Evolutionary conservation across 2,329 filamentous ascomycete genomes (phyloP), one percentile per base, ranked within the genome.

Genomic region (Fusarium chaquense): DNA sequence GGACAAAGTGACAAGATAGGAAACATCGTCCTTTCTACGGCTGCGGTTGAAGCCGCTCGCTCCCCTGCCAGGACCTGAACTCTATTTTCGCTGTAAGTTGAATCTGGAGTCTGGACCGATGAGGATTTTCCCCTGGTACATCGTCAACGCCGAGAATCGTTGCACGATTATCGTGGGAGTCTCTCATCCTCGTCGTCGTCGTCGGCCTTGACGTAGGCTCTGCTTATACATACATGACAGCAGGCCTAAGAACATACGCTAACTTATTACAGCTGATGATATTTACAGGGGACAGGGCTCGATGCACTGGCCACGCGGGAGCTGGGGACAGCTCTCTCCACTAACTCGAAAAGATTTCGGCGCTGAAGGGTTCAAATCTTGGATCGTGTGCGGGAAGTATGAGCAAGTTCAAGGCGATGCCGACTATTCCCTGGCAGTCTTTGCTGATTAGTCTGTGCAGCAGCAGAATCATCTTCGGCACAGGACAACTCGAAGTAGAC

Each of bases 261-360:
- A 51, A 26, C 12, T 18, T 49, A 16, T 32, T 35, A 22, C 16
- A 35, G 32, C 20, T 36, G 47, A 24, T 35, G 22, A 26, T 51
- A 26, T n/a, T 30, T 30, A 49, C 71, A 62, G 55, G 65, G 55
- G 28, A 43, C 28, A 36, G 58, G 49, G 26, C 36, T 66, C 22
- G 33, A 63, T 50, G 67, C 69, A 74, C 58, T 66, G 69, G 58
- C 72, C 69, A 73, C 54, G 59, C 72, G 72, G 72, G 71, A 74
- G 32, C 58, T 60, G 71, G 64, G 54, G 54, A 58, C 52, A 65
- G 47, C 58, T 72, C 51, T 73, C 55, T 57, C 68, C 45, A 54
- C 58, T 68, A 73, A 61, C 70, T 61, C 41, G 24, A 72, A 32
- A 59, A 49, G 54, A 60, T 57, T 24, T 56, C 33, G 62, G 51